Evolutionary conservation across 2,329 filamentous ascomycete species (phyloP), one percentile per base, ranked within the genome.

Genomic region (Aspergillus uvarum): DNA sequence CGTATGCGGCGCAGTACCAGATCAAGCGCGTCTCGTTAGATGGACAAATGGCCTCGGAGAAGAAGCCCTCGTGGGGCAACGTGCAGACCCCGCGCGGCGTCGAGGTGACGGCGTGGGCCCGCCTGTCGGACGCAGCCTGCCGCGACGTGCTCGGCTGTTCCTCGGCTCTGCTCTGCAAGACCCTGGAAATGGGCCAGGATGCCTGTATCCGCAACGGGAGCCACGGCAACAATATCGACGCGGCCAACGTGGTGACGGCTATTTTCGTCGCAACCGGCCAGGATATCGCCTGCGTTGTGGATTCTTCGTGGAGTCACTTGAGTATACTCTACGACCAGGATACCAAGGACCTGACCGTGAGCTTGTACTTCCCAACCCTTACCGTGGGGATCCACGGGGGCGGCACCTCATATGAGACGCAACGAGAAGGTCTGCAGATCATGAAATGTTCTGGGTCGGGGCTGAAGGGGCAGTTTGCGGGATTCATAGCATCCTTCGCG

Each of bases 371-470:
- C 7, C 69, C 67, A n/a, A 70, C 62, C 5, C 53, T 72, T 7
- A 59, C 68, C n/a, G 67, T 72, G 26, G 68, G 69, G 5, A 65
- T 60, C 4, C 56, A 69, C 8, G 70, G 70, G 16, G 70, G 70
- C 6, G 68, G 68, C 10, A 71, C 67, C 2, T 29, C 50, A 2
- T 68, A 68, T 56, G 54, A 61, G 8, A 68, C 65, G 1, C 69
- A 73, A 57, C 63, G 55, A 50, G 69, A 73, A 57, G 64, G 64
- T 1, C 58, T 72, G 44, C 56, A 67, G 22, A 59, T 71, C 22
- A 61, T 73, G 26, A 55, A 61, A 7, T 71, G 67, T 24, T 57
- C 53, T 16, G 68, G 64, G 10, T 52, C 63, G 4, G 66, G 64
- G 6, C 65, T 61, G 29, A 73, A 70, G 55, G 59, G 58, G 44